Evolutionary conservation across 2,329 filamentous ascomycete species (phyloP).

Genomic region (Epichloe scottii): DNA sequence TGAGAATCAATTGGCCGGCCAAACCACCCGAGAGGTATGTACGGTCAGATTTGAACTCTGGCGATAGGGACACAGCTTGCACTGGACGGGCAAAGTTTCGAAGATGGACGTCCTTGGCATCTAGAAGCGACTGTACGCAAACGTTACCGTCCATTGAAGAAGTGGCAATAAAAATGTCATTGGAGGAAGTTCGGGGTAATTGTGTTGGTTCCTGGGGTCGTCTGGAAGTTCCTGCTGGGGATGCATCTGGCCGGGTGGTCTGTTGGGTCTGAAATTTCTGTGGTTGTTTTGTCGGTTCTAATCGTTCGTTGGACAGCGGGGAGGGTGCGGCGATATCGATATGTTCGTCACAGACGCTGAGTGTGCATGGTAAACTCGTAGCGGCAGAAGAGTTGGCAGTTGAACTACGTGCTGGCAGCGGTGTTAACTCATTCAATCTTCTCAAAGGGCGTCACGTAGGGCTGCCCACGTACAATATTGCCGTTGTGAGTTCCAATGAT

Average conservation of each 20-base stretch:
- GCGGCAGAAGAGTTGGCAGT: conserved; percentile 64
- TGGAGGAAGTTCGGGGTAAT: conserved; percentile 66
- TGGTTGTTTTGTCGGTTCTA: conserved; percentile 26
- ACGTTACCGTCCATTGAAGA: conserved; percentile 94
- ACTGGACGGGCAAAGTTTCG: conserved; percentile 90
- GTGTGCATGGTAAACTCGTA: conserved; percentile 86
- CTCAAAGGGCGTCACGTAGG: background rate
- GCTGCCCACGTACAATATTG: conserved; percentile 59
- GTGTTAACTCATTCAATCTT: background rate
- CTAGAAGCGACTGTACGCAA: conserved; percentile 76
- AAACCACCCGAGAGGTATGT: conserved; percentile 85
- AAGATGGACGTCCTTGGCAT: conserved; percentile 79
- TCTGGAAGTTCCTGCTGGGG: conserved; percentile 39
- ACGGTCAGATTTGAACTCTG: conserved; percentile 81
- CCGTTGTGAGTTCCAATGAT: conserved; percentile 93
- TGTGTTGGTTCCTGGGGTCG: conserved; percentile 37
- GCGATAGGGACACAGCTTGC: conserved; percentile 85
- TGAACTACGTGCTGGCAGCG: conserved; percentile 63
- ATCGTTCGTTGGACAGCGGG: conserved; percentile 35
- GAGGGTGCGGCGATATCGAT: conserved; percentile 77
- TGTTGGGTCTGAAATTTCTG: conserved; percentile 22
- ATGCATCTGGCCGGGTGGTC: conserved; percentile 21
- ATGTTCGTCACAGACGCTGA: conserved; percentile 81
- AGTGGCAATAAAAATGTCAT: conserved; percentile 85
- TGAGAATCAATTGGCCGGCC: conserved; percentile 78